Conservation (phyloP, 371 early-diverging fungal species). For the Mucor lusitanicus region DNA sequence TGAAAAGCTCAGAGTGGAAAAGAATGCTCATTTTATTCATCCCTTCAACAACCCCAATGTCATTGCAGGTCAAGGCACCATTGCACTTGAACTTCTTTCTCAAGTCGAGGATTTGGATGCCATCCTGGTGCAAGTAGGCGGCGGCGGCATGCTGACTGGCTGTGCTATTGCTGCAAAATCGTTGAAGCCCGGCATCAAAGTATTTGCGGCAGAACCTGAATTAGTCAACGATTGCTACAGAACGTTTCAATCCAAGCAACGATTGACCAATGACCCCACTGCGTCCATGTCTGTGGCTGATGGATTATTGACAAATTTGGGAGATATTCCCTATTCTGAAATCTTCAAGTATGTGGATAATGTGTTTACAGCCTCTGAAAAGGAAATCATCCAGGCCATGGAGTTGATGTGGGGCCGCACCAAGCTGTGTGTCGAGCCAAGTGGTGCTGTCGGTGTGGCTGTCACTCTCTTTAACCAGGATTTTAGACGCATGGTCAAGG, state of each 20-base stretch:
- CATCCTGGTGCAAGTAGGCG: neutral
- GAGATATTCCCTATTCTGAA: neutral
- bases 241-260: neutral
- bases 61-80: slow-evolving; percentile 67
- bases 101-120: slow-evolving; percentile 41
- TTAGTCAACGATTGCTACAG: neutral
- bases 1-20: slow-evolving; percentile 25
- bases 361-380: neutral
- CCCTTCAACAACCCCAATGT: slow-evolving; percentile 51
- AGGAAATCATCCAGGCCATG: neutral
- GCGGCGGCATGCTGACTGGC: neutral
- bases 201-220: neutral
- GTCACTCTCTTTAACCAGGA: neutral
- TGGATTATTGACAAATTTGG: neutral
- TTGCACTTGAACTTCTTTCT: slow-evolving; percentile 43
- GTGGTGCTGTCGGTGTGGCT: neutral
- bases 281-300: neutral
- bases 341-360: neutral
- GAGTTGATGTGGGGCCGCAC: neutral
- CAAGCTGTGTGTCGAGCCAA: neutral
- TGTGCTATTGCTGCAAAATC: neutral
- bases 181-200: neutral
- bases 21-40: slow-evolving; percentile 44
- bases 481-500: neutral
- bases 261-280: neutral